A percentile compares a stretch with the other conserved stretches of the same genome.
Evolutionary conservation across 108 stramenopile genomes (phyloP).

Genomic region (Nannochloropsis gaditana): DNA sequence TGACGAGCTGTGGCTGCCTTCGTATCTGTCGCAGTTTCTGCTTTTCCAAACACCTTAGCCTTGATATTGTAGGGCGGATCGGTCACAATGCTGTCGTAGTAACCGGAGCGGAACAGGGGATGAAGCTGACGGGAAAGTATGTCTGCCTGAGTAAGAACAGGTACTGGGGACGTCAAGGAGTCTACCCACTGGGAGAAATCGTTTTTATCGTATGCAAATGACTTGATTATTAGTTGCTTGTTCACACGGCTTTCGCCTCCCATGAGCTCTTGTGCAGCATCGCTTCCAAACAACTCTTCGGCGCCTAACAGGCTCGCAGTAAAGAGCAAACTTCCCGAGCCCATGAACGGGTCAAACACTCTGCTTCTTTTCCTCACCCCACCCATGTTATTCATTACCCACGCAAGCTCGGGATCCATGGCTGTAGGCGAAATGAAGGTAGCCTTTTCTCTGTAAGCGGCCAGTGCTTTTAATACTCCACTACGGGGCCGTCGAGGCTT

Average conservation of each 20-base stretch:
- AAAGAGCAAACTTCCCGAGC: neutral
- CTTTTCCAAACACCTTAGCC: neutral
- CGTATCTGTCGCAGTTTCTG: neutral
- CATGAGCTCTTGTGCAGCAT: neutral
- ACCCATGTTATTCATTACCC: neutral
- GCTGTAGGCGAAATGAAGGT: neutral
- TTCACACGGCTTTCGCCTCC: neutral
- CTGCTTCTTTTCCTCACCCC: neutral
- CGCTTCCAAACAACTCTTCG: neutral
- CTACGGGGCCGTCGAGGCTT: neutral
- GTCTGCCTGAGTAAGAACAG: neutral
- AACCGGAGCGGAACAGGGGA: neutral
- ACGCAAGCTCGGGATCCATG: neutral
- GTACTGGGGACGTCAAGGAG: neutral
- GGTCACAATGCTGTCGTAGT: constrained; percentile 13
- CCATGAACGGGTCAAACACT: constrained; percentile 3
- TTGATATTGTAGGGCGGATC: neutral
- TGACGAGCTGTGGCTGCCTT: neutral
- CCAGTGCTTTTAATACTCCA: neutral
- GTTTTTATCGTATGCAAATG: neutral
- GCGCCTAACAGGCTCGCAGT: constrained; percentile 13
- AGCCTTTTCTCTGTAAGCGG: neutral
- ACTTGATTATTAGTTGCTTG: neutral
- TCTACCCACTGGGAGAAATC: neutral
- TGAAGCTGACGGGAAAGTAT: neutral